A percentile compares a stretch with the other conserved stretches of the same genome.
Conservation (phyloP, 2,329 filamentous ascomycete genomes). For the Paraphaeosphaeria sporulosa region DNA sequence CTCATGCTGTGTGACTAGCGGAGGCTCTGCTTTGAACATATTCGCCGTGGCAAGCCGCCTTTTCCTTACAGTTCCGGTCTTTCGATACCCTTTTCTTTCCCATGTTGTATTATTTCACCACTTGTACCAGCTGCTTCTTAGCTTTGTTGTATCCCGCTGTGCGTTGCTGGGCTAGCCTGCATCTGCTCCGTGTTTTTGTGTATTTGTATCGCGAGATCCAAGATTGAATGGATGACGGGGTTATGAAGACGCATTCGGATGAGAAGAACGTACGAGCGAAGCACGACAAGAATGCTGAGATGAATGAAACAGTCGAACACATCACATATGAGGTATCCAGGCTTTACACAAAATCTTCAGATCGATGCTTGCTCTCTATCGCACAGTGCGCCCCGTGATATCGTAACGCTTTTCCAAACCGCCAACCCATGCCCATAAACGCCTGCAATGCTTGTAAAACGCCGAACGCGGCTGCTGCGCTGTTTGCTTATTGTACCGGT, state of each 20-base stretch:
- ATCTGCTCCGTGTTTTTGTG: neutral
- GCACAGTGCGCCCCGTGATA: conserved; percentile 3
- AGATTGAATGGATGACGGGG: neutral
- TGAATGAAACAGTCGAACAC: neutral
- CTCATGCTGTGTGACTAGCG: neutral
- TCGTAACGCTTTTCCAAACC: conserved; percentile 10
- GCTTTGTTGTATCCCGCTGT: neutral
- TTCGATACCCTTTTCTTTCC: conserved; percentile 13
- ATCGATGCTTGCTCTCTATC: conserved; percentile 1
- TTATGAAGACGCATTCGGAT: neutral
- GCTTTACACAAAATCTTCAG: neutral
- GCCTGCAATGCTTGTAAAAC: conserved; percentile 21
- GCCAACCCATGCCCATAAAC: conserved; percentile 11
- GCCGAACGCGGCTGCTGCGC: neutral
- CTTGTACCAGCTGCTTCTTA: neutral
- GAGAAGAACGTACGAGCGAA: neutral
- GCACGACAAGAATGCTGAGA: neutral
- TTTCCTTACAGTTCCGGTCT: neutral
- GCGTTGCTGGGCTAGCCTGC: conserved; percentile 2
- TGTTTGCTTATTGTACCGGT: conserved; percentile 14
- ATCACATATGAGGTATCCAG: neutral
- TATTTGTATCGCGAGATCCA: neutral
- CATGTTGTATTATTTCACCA: neutral
- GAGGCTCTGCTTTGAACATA: neutral
- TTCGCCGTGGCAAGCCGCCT: neutral